Base-by-base conservation (phyloP, 345 rosid genomes). In the Reutealis trisperma region DNA sequence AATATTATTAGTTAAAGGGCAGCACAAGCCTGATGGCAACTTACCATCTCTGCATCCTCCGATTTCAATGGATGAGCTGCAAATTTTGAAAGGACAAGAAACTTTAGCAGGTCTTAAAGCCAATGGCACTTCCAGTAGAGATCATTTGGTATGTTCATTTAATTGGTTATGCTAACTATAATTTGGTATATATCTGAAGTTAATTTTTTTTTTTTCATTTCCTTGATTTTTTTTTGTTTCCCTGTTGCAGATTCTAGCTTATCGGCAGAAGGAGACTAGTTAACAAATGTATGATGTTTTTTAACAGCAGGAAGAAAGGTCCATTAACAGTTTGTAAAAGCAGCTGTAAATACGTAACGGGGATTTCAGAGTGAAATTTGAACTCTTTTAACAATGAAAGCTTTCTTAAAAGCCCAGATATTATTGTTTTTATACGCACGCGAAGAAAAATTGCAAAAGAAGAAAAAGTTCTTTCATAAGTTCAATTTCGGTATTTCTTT, bases 61-160 rank as follows among this genome's bases (percentile, higher is more conserved):
- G 60, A 71, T 65, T 64, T 80, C 75, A 3, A 80, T 65, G 77
- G 83, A 73, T 41, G 79, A 77, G 75, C 83, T 88, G 83, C 88
- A 84, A 79, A 82, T 80, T 85, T 81, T 93, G 80, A 88, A 86
- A 75, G 87, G 79, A 73, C 83, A 87, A 70, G 93, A 88, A 71
- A 86, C 89, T 71, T 69, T 88, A 75, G 83, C 84, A 15, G 80
- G 80, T 74, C 75, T 86, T 57, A 74, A 73, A 37, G 83, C 73
- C 63, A 83, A 81, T 27, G 63, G 78, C 73, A 58, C 76, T 70
- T 78, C 79, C 67, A 76, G 67, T 22, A 78, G 75, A 65, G 81
- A 85, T 67, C 67, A 79, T 70, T 45, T 90, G 93, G 93, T 90
- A 63, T 82, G 84, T 66, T 8, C 4, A 54, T 16, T 18, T 14